Percentiles rank a stretch among this genome's conserved stretches.
Conservation (phyloP, 148 eudicot genomes). For the Chenopodium album region DNA sequence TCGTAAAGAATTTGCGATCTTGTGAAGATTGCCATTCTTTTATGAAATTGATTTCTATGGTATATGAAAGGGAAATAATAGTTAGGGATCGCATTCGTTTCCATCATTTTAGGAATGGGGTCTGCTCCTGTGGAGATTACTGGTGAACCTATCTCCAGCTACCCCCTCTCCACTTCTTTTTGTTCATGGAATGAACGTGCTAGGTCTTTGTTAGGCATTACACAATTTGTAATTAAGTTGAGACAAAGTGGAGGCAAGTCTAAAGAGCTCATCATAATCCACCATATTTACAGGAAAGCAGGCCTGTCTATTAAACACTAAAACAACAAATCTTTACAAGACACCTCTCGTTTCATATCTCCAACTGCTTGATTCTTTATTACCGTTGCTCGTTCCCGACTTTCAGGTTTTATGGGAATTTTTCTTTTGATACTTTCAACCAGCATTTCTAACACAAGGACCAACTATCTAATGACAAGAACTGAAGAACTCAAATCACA, state of each 20-base stretch:
- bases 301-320: too few species aligned
- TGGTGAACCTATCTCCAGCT: constrained; percentile 27
- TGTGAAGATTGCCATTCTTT: constrained; percentile 53
- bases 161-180: too few species aligned
- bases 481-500: background rate
- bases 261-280: background rate
- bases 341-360: background rate
- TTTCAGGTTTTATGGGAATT: background rate
- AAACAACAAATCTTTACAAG: too few species aligned
- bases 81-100: constrained; percentile 53
- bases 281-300: background rate
- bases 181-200: too few species aligned
- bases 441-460: background rate
- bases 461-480: background rate
- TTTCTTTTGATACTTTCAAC: background rate
- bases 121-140: constrained; percentile 45
- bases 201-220: too few species aligned
- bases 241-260: background rate
- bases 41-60: constrained; percentile 42
- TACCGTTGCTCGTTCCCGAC: background rate
- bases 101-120: constrained; percentile 49
- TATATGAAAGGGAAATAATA: constrained; percentile 41
- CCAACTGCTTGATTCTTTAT: background rate
- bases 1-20: constrained; percentile 49
- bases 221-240: too few species aligned